Evolutionary conservation across 345 rosid species (phyloP).

Genomic region (Xanthoceras sorbifolium): DNA sequence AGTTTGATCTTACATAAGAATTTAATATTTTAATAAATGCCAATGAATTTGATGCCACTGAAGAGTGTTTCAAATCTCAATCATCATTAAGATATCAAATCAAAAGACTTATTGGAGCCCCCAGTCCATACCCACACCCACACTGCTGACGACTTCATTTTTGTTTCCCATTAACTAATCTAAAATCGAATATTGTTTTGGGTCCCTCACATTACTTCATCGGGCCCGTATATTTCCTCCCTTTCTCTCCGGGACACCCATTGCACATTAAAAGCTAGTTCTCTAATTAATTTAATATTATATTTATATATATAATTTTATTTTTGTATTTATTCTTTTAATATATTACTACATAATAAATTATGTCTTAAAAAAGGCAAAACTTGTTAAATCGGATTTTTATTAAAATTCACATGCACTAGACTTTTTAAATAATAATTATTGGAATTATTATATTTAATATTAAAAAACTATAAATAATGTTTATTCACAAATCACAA

Average conservation of each 20-base stretch:
- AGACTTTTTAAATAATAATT: too few species aligned
- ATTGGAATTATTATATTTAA: too few species aligned
- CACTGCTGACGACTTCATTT: constrained; percentile 12
- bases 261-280: neutral
- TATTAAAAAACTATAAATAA: too few species aligned
- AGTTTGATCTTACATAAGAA: neutral
- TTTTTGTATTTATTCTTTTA: too few species aligned
- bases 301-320: too few species aligned
- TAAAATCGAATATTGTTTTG: neutral
- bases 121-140: neutral
- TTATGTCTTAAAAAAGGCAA: too few species aligned
- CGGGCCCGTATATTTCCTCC: neutral
- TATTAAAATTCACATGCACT: too few species aligned
- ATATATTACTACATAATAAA: too few species aligned
- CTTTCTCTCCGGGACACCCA: neutral
- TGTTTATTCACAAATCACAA: too few species aligned
- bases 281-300: too few species aligned
- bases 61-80: constrained; percentile 3
- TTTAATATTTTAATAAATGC: neutral
- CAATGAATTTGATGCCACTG: constrained; percentile 5
- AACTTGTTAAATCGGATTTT: too few species aligned
- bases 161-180: constrained; percentile 18
- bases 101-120: neutral
- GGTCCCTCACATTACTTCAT: neutral
- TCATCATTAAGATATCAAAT: constrained; percentile 15